These are phyloP conservation scores for Aspergillus proliferans DNA, from an alignment of 2,329 filamentous ascomycete species.

Conservation along the genomic window DNA sequence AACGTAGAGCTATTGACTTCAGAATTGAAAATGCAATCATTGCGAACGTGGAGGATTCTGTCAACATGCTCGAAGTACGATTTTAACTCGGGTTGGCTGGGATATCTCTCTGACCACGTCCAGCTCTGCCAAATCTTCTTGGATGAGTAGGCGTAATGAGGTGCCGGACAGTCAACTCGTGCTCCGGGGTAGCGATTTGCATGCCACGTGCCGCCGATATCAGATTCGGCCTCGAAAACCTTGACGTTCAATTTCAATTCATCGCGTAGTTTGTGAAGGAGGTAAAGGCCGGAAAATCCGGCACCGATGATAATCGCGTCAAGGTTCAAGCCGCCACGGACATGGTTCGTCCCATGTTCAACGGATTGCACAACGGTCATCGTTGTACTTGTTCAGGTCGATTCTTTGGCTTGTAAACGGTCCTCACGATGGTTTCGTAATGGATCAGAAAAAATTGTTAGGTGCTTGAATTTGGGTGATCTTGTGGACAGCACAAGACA, in stretches of 20 bases:
- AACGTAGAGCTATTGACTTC: constrained; percentile 38
- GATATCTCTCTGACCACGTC: constrained; percentile 33
- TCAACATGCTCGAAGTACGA: constrained; percentile 45
- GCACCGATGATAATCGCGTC: constrained; percentile 10
- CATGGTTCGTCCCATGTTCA: background rate
- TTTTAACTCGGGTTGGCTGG: constrained; percentile 31
- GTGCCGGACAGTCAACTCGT: constrained; percentile 6
- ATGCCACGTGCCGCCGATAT: constrained; percentile 11
- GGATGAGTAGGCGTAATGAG: constrained; percentile 10
- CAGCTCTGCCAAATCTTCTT: constrained; percentile 43
- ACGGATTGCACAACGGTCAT: too few species aligned
- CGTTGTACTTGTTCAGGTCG: too few species aligned
- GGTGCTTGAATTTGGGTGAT: too few species aligned
- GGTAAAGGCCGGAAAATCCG: constrained; percentile 12
- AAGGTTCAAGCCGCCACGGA: background rate
- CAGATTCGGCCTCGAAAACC: constrained; percentile 7
- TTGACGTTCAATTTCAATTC: constrained; percentile 9
- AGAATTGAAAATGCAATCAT: constrained; percentile 41
- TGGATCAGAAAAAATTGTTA: too few species aligned
- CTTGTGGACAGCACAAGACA: too few species aligned
- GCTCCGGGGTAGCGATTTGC: constrained; percentile 12
- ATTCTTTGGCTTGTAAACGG: too few species aligned
- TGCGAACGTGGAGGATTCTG: constrained; percentile 37
- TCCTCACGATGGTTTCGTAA: too few species aligned
- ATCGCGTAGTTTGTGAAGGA: constrained; percentile 8